Conservation (phyloP, 2,329 filamentous ascomycete species). For the Cercospora brassicicola region DNA sequence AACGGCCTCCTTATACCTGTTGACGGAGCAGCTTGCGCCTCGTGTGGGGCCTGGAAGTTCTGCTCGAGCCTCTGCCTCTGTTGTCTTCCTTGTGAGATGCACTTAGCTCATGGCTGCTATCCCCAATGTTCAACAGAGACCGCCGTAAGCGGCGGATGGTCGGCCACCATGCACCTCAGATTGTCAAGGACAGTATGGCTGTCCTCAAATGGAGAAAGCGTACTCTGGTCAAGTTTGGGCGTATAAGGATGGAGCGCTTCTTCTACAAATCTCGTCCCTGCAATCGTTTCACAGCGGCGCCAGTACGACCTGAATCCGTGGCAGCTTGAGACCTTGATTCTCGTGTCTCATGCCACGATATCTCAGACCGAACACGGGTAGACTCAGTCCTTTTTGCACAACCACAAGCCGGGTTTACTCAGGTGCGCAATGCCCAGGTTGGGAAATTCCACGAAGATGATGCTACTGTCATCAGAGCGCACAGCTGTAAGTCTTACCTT, state of each 20-base stretch:
- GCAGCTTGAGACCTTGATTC: neutral
- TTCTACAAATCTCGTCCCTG: neutral
- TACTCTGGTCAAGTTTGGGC: neutral
- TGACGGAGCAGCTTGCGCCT: neutral
- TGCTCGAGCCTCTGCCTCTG: neutral
- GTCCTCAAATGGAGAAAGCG: neutral
- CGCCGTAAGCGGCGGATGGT: neutral
- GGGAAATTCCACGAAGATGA: neutral
- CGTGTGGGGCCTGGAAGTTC: neutral
- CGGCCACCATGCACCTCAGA: neutral
- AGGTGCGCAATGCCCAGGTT: neutral
- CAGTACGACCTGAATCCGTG: neutral
- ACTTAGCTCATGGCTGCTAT: neutral
- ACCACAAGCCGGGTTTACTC: neutral
- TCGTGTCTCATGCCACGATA: conserved; percentile 1
- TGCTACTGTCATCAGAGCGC: neutral
- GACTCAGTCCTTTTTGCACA: neutral
- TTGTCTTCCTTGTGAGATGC: neutral
- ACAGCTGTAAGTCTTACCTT: neutral
- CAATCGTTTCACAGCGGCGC: neutral
- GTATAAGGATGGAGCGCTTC: neutral
- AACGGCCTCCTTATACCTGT: neutral
- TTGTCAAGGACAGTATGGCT: neutral
- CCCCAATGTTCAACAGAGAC: neutral
- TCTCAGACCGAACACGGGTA: neutral